Base-by-base conservation (phyloP, 495 filamentous ascomycete genomes). In the Penicillium lagena region DNA sequence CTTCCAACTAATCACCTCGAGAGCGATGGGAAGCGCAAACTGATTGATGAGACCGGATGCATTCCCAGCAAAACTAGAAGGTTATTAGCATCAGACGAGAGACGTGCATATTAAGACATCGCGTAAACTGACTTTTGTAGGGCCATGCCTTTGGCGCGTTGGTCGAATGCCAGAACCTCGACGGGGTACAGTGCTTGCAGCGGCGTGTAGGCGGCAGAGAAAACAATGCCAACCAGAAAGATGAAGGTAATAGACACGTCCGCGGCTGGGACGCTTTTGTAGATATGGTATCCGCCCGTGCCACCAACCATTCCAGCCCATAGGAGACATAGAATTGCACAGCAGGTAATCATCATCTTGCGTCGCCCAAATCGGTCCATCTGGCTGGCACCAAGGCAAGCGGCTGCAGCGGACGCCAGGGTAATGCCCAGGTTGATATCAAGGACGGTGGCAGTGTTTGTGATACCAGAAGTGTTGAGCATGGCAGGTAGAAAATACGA, bases 161-260 rank as follows among this genome's bases (percentile, higher is more conserved):
- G 70, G 22, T 80, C 75, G 49, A 72, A 78, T 3, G 68, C 63
- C 9, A 86, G 67, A 34, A 77, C 77, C 56, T 86, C 83, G 15
- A 82, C 76, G 0, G 81, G 79, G 58, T 85, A 86, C 29, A 86
- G 67, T 29, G 77, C 75, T 51, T 85, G 82, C 30, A 86, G 62
- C 0, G 82, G 81, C 1, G 82, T 86, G 57, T 77, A 78, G 7
- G 78, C 79, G 49, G 78, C 67, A 2, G 79, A 77, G 67, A 70
- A 84, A 7, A 76, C 65, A n/a, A 76, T 72, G 36, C 82, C 82
- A 42, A 83, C 83, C 37, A 86, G 63, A 54, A 82, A 84, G 55
- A 86, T 79, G 36, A 80, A 71, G 7, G 73, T 76, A 29, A 86
- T 73, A 2, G 70, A 70, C 32, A 65, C 79, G 9, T 75, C 75